Conservation (phyloP, 2,329 filamentous ascomycete species). For the Didymella arachidicola region DNA sequence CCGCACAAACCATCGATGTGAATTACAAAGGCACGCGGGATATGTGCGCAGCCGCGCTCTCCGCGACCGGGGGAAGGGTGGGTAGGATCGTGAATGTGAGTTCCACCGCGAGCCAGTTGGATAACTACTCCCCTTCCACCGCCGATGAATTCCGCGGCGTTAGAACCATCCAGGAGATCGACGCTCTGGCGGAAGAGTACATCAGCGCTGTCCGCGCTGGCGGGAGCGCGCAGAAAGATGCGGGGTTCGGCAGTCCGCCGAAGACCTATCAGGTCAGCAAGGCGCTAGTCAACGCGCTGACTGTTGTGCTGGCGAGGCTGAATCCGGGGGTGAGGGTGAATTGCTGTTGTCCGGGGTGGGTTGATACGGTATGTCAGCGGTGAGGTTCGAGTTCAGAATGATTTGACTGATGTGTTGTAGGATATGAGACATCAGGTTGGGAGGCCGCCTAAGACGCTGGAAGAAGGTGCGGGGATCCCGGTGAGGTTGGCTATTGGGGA, state of each 20-base stretch:
- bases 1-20: conserved; percentile 20
- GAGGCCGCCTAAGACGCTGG: conserved; percentile 22
- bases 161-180: background rate
- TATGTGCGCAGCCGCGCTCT: conserved; percentile 27
- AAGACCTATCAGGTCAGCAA: conserved; percentile 38
- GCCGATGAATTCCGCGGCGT: background rate
- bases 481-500: conserved; percentile 23
- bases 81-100: conserved; percentile 29
- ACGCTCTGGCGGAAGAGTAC: conserved; percentile 17
- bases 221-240: conserved; percentile 1
- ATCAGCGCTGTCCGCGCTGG: conserved; percentile 1
- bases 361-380: conserved; percentile 8
- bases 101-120: conserved; percentile 20
- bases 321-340: conserved; percentile 19
- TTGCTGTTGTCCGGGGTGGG: conserved; percentile 30
- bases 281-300: conserved; percentile 29
- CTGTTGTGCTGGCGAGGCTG: conserved; percentile 25
- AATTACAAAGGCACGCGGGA: conserved; percentile 32
- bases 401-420: too few species aligned
- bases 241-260: conserved; percentile 17
- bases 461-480: conserved; percentile 23
- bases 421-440: conserved; percentile 26
- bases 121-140: conserved; percentile 15
- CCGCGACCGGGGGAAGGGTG: background rate
- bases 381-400: too few species aligned